Evolutionary conservation across 345 rosid genomes (phyloP).

Genomic region (Hibiscus syriacus): DNA sequence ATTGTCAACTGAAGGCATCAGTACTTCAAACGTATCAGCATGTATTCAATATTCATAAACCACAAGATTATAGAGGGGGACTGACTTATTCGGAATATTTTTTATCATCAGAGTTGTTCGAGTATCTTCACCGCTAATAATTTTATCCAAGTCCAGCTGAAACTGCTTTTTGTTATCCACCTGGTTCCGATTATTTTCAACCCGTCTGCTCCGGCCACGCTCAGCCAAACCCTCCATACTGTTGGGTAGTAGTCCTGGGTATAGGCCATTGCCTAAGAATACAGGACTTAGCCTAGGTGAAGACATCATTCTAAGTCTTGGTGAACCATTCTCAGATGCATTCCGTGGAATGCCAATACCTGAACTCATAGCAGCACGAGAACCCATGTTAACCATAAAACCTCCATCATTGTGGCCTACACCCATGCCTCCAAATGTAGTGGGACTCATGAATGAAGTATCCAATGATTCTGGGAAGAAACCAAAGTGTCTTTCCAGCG

Average conservation of each 20-base stretch:
- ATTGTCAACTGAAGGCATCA: background rate
- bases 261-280: constrained; percentile 50
- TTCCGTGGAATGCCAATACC: constrained; percentile 47
- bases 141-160: constrained; percentile 84
- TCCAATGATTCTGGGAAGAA: constrained; percentile 73
- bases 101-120: constrained; percentile 59
- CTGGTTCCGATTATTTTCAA: constrained; percentile 52
- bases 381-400: constrained; percentile 41
- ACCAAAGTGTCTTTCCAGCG: constrained; percentile 73
- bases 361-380: constrained; percentile 34
- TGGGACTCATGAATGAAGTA: constrained; percentile 49
- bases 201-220: constrained; percentile 48
- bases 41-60: background rate
- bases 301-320: constrained; percentile 69
- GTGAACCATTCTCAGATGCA: constrained; percentile 40
- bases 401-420: constrained; percentile 35
- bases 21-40: background rate
- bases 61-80: background rate
- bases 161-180: constrained; percentile 63
- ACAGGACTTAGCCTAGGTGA: constrained; percentile 59
- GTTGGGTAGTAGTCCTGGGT: constrained; percentile 38
- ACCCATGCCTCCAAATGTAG: constrained; percentile 43
- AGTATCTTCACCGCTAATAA: constrained; percentile 52
- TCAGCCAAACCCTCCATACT: constrained; percentile 58
- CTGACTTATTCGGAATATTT: constrained; percentile 62